Evolutionary conservation across 805 yeast species (phyloP).

Genomic region (Kluyveromyces wickerhamii): DNA sequence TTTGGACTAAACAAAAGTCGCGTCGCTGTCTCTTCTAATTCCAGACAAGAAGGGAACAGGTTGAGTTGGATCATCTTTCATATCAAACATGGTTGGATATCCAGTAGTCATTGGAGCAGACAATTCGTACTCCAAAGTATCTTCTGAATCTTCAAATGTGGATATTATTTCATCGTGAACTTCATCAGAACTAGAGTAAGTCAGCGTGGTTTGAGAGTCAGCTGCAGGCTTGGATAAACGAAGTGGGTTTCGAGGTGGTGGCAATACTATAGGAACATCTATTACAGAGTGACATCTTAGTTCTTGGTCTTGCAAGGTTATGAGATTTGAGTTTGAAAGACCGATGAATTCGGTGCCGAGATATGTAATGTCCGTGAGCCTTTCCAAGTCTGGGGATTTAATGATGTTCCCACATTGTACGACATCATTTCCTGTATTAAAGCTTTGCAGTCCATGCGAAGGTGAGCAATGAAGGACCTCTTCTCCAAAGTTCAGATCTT

Average conservation of each 20-base stretch:
- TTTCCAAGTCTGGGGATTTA: conserved; percentile 8
- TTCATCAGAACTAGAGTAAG: conserved; percentile 2
- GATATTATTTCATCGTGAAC: conserved; percentile 2
- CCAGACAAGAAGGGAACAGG: conserved; percentile 3
- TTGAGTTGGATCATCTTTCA: not conserved
- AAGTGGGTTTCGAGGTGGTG: conserved; percentile 7
- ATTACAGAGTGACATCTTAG: conserved; percentile 20
- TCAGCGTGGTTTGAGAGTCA: not conserved
- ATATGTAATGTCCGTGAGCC: conserved; percentile 3
- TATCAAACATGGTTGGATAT: not conserved
- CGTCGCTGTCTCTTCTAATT: conserved; percentile 4
- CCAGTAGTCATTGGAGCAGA: conserved; percentile 1
- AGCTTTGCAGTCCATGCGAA: conserved; percentile 4
- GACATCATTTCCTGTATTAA: conserved; percentile 9
- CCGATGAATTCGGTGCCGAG: conserved; percentile 8
- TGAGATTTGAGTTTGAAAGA: conserved; percentile 2
- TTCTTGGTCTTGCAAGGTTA: conserved; percentile 18
- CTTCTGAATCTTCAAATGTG: conserved; percentile 9
- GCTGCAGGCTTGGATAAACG: conserved; percentile 1
- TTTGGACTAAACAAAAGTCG: not conserved
- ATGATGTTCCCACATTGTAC: conserved; percentile 25
- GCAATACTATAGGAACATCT: conserved; percentile 13
- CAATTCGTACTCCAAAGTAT: conserved; percentile 8
- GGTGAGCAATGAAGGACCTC: conserved; percentile 3
- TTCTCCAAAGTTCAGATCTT: conserved; percentile 6